Evolutionary conservation across 192 early-diverging fungal species (phyloP).

Genomic region (Paraglomus brasilianum): DNA sequence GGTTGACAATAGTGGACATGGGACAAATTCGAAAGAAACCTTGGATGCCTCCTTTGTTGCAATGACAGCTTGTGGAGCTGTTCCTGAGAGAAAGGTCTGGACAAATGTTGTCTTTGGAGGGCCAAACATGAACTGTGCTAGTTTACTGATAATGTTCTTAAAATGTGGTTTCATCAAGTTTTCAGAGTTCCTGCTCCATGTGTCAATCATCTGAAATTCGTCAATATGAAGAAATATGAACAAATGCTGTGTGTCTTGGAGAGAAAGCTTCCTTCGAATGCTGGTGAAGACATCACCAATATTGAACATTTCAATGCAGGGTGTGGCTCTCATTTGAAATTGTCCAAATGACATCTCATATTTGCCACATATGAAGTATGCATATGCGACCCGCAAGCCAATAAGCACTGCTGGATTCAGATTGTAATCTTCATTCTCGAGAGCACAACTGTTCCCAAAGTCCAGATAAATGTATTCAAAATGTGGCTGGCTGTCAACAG

Average conservation of each 20-base stretch:
- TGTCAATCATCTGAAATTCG: slow-evolving; percentile 12
- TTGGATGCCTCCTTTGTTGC: slow-evolving; percentile 9
- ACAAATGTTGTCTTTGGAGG: not conserved
- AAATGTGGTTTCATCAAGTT: not conserved
- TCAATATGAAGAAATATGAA: slow-evolving; percentile 22
- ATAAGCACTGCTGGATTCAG: slow-evolving; percentile 4
- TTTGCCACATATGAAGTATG: slow-evolving; percentile 15
- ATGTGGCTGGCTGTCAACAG: not conserved
- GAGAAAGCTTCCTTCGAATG: slow-evolving; percentile 16
- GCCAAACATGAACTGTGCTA: not conserved
- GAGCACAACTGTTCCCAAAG: not conserved
- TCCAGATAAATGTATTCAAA: slow-evolving; percentile 29
- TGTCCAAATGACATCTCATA: slow-evolving; percentile 17
- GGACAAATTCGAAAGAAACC: slow-evolving; percentile 15
- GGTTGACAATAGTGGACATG: slow-evolving; percentile 13
- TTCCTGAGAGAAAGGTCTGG: slow-evolving; percentile 4
- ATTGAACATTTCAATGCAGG: slow-evolving; percentile 25
- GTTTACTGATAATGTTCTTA: not conserved
- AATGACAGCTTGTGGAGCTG: slow-evolving; percentile 13
- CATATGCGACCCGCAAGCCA: slow-evolving; percentile 21
- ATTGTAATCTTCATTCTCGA: not conserved
- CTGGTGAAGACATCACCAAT: not conserved
- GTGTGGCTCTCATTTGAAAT: not conserved
- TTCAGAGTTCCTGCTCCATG: not conserved
- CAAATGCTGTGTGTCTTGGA: slow-evolving; percentile 11